Evolutionary conservation across 257 asterid genomes (phyloP).

Genomic region (Leonotis leonurus): DNA sequence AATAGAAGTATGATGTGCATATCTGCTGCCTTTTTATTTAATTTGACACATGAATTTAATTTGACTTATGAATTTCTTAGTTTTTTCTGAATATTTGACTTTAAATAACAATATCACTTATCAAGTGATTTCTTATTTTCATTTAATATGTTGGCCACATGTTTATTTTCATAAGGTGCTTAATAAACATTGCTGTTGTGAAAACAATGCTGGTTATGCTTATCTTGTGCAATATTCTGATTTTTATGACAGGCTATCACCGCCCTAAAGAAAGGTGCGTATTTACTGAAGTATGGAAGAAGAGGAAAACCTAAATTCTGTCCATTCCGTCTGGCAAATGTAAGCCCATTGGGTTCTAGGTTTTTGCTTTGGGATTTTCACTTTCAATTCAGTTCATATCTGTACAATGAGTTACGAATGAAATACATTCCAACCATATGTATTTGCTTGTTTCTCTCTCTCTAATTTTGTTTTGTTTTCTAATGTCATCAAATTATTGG

Average conservation of each 20-base stretch:
- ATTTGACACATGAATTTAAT: neutral
- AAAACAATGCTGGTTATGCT: slow-evolving; percentile 6
- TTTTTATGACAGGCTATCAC: slow-evolving; percentile 64
- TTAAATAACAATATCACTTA: neutral
- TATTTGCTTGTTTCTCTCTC: neutral
- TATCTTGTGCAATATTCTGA: slow-evolving; percentile 21
- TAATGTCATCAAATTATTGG: slow-evolving; percentile 5
- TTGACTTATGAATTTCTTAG: neutral
- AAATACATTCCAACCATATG: neutral
- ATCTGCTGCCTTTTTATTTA: neutral
- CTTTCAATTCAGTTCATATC: slow-evolving; percentile 13
- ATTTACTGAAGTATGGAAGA: slow-evolving; percentile 82
- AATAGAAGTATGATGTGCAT: neutral
- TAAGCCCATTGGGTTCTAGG: slow-evolving; percentile 29
- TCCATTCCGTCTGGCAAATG: slow-evolving; percentile 89
- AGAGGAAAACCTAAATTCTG: slow-evolving; percentile 95
- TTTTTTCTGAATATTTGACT: neutral
- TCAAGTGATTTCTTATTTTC: neutral
- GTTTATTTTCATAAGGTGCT: slow-evolving; percentile 7
- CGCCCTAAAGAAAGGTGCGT: slow-evolving; percentile 86
- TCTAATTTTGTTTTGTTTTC: neutral
- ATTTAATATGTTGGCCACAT: neutral
- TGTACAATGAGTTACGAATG: neutral
- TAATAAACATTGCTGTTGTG: slow-evolving; percentile 6
- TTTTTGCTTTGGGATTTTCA: slow-evolving; percentile 2